phyloP scores from a whole-genome alignment of 106 monocot species.

The Dioscorea alata region DNA sequence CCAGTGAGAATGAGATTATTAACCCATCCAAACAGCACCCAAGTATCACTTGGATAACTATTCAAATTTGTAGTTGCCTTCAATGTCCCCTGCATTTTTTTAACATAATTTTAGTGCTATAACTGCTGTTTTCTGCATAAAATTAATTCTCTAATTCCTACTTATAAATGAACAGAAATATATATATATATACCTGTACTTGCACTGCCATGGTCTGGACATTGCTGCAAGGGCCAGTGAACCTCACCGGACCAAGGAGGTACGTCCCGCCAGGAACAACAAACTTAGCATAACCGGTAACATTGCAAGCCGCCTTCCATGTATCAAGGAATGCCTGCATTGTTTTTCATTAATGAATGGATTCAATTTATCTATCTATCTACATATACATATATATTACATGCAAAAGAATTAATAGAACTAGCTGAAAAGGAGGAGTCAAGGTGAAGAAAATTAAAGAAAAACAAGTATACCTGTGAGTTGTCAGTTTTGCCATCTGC shows the following conservation, averaged over 20 bases:
- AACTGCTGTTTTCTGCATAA: not conserved
- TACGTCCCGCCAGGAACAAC: conserved; percentile 39
- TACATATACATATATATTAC: too few species aligned
- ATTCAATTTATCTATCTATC: too few species aligned
- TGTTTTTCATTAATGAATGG: too few species aligned
- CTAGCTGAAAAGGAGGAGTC: not conserved
- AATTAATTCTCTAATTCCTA: not conserved
- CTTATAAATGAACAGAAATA: not conserved
- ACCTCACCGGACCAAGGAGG: conserved; percentile 37
- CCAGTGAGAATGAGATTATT: conserved; percentile 37
- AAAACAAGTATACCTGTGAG: conserved; percentile 19
- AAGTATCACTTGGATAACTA: conserved; percentile 24
- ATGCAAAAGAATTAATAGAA: not conserved
- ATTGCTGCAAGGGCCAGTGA: conserved; percentile 48
- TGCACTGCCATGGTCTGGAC: conserved; percentile 29
- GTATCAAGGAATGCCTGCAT: conserved; percentile 50
- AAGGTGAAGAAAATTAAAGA: too few species aligned
- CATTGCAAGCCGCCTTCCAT: conserved; percentile 54
- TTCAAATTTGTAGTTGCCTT: conserved; percentile 48
- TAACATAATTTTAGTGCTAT: not conserved
- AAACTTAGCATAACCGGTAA: conserved; percentile 29
- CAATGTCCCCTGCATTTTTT: conserved; percentile 47
- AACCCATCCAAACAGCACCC: conserved; percentile 66
- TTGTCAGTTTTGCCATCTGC: conserved; percentile 16
- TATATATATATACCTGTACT: conserved; percentile 27